These are phyloP conservation scores for Mycosphaerelloides madeirae DNA, from an alignment of 2,329 filamentous ascomycete species.

Conservation along the genomic window DNA sequence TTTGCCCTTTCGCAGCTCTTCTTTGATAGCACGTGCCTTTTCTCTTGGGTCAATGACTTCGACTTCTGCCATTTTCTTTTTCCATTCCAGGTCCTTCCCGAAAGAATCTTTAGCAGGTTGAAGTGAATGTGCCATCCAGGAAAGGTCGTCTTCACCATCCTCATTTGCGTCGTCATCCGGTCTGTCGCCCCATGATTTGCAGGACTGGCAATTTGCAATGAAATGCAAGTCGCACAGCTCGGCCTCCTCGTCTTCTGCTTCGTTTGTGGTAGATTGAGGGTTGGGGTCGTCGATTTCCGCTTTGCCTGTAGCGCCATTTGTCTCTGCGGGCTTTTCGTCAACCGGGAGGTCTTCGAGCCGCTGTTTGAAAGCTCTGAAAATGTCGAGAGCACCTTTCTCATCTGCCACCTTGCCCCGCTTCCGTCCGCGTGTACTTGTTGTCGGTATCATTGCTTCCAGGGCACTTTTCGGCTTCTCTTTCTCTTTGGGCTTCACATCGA, in stretches of 20 bases:
- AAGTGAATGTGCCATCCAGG: conserved; percentile 82
- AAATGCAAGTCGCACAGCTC: conserved; percentile 89
- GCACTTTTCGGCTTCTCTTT: conserved; percentile 61
- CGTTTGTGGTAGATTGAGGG: conserved; percentile 15
- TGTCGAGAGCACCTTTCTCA: conserved; percentile 57
- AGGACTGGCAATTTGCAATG: conserved; percentile 91
- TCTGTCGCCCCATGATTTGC: conserved; percentile 71
- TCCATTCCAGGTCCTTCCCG: conserved; percentile 86
- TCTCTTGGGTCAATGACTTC: conserved; percentile 73
- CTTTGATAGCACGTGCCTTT: conserved; percentile 27
- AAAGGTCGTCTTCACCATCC: conserved; percentile 49
- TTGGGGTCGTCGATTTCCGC: conserved; percentile 2
- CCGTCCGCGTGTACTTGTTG: conserved; percentile 64
- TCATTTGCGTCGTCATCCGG: conserved; percentile 53
- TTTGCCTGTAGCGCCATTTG: conserved; percentile 2
- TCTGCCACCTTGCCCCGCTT: conserved; percentile 57
- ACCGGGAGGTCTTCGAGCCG: conserved; percentile 56
- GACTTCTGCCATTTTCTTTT: conserved; percentile 77
- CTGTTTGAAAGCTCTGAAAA: conserved; percentile 74
- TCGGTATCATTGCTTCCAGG: conserved; percentile 69
- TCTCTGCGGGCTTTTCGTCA: conserved; percentile 2
- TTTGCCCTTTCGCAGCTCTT: conserved; percentile 22
- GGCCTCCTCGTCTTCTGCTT: conserved; percentile 60
- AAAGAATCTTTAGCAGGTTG: conserved; percentile 84
- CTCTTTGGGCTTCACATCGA: conserved; percentile 32